A percentile compares a stretch with the other conserved stretches of the same genome.
Conservation (phyloP, 2,329 filamentous ascomycete species). For the Hypoxylon sp. region DNA sequence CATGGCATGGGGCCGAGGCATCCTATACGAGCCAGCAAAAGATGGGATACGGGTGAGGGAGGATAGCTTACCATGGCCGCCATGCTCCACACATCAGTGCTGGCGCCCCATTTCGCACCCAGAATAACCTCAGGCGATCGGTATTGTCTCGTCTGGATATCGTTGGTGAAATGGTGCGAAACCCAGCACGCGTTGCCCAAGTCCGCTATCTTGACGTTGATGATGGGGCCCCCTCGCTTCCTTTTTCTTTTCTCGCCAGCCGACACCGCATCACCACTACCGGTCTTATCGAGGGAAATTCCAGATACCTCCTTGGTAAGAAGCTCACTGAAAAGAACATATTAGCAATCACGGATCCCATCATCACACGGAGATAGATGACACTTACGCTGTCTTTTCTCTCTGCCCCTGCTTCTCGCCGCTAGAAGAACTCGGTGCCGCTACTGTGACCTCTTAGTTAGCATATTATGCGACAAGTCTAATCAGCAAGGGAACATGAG, state of each 20-base stretch:
- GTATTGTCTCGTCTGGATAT: conserved; percentile 98
- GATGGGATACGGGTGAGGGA: too few relatives aligned
- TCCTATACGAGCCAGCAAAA: not conserved
- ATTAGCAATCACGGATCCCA: conserved; percentile 17
- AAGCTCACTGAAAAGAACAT: conserved; percentile 68
- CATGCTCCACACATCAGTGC: conserved; percentile 99
- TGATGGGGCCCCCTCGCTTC: conserved; percentile 68
- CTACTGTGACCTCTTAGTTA: conserved; percentile 35
- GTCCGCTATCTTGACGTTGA: conserved; percentile 99
- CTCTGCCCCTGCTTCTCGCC: conserved; percentile 79
- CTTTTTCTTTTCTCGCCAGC: conserved; percentile 70
- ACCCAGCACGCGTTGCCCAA: conserved; percentile 99
- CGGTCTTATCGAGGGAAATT: conserved; percentile 85
- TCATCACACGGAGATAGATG: conserved; percentile 1
- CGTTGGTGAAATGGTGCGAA: conserved; percentile 98
- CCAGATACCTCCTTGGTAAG: conserved; percentile 92
- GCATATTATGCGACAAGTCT: conserved; percentile 21
- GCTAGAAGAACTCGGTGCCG: conserved; percentile 59
- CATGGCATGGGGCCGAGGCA: not conserved
- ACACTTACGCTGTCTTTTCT: conserved; percentile 90
- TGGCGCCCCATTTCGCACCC: conserved; percentile 98
- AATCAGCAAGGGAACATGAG: not conserved
- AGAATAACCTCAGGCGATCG: conserved; percentile 96
- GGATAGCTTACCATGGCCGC: conserved; percentile 83
- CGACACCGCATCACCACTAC: conserved; percentile 47